Conservation (phyloP, 2,329 filamentous ascomycete species). For the Phyllachora maydis region DNA sequence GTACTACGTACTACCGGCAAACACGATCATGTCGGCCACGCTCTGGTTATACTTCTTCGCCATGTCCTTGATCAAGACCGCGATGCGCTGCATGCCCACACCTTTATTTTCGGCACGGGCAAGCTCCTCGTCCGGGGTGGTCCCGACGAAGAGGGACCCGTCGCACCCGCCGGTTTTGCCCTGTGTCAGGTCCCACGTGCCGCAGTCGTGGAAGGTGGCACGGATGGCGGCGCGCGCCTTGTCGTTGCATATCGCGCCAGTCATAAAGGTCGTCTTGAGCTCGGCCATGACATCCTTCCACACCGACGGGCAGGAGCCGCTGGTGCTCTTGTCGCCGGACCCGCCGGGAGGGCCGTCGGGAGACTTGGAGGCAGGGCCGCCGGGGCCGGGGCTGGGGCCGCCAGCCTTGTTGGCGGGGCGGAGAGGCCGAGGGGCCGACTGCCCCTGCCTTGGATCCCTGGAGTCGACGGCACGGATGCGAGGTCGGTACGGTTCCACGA, state of each 20-base stretch:
- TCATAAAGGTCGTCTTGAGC: conserved; percentile 1
- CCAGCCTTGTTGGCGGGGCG: no score
- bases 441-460: no score
- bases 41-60: not conserved
- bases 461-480: no score
- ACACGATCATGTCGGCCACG: conserved; percentile 1
- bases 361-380: not conserved
- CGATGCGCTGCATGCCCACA: conserved; percentile 1
- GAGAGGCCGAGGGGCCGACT: no score
- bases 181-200: conserved; percentile 1
- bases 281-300: conserved; percentile 1
- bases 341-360: not conserved
- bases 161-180: conserved; percentile 1
- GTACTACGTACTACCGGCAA: conserved; percentile 1
- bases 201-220: not conserved
- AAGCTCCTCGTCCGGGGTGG: conserved; percentile 1
- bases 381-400: no score
- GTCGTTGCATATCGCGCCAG: not conserved
- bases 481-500: no score
- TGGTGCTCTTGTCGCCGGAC: not conserved
- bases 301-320: conserved; percentile 1
- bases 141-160: conserved; percentile 1
- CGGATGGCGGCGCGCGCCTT: conserved; percentile 1
- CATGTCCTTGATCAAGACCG: not conserved
- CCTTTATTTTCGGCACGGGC: conserved; percentile 1